Evolutionary conservation across 495 filamentous ascomycete species (phyloP).

Genomic region (Hyaloscypha hepaticicola): DNA sequence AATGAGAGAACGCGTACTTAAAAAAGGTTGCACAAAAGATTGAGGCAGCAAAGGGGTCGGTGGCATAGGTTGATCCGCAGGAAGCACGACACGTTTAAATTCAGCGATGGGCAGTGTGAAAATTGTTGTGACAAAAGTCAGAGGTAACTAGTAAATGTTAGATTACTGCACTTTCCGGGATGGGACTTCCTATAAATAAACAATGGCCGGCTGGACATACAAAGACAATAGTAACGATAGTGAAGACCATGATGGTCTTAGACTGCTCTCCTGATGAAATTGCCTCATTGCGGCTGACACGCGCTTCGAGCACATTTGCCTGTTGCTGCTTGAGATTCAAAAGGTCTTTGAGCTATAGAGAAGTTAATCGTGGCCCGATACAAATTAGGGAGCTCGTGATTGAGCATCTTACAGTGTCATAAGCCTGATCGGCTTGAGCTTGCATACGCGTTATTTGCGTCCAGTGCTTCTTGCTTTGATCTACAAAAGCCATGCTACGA

Average conservation of each 20-base stretch:
- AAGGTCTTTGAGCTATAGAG: constrained; percentile 10
- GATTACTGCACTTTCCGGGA: background rate
- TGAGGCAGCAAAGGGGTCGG: constrained; percentile 1
- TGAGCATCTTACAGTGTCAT: constrained; percentile 9
- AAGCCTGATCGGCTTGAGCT: constrained; percentile 10
- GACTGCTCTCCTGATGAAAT: constrained; percentile 14
- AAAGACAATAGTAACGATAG: constrained; percentile 14
- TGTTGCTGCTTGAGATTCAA: constrained; percentile 13
- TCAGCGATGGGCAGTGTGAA: constrained; percentile 8
- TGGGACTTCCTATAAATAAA: background rate
- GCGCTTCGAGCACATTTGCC: constrained; percentile 11
- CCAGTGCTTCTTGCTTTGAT: constrained; percentile 8
- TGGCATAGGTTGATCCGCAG: constrained; percentile 1
- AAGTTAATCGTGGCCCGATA: background rate
- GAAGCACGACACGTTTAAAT: constrained; percentile 2
- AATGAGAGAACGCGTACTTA: background rate
- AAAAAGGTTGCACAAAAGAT: background rate
- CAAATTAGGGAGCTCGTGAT: background rate
- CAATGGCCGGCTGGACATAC: background rate
- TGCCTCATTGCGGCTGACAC: constrained; percentile 2
- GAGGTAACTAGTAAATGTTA: constrained; percentile 5
- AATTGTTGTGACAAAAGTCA: constrained; percentile 14
- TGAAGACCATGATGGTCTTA: constrained; percentile 16
- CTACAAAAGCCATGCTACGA: constrained; percentile 8
- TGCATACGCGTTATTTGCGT: constrained; percentile 10